Percentiles rank a stretch among this genome's conserved stretches.
phyloP scores from a whole-genome alignment of 805 yeast species.

The Metschnikowia borealis region DNA sequence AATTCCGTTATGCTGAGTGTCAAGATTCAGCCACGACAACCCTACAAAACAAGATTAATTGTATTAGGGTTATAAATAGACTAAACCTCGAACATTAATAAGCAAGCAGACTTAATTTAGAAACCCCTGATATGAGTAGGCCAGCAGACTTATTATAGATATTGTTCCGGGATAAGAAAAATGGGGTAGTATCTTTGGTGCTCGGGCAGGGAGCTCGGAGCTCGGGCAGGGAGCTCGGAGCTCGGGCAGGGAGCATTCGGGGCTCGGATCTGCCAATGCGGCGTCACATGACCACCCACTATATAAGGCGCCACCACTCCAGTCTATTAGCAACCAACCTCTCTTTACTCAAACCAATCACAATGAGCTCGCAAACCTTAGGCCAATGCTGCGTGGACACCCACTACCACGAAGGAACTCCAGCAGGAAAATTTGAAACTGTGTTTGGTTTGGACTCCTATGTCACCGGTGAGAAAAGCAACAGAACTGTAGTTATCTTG shows the following conservation, averaged over 20 bases:
- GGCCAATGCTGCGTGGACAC: conserved; percentile 44
- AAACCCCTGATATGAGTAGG: no score
- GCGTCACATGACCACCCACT: neutral
- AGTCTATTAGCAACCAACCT: neutral
- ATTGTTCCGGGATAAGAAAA: no score
- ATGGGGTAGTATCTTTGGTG: neutral
- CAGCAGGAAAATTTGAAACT: conserved; percentile 41
- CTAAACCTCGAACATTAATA: no score
- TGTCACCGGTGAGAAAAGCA: conserved; percentile 26
- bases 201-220: neutral
- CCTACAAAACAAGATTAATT: neutral
- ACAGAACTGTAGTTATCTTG: conserved; percentile 53
- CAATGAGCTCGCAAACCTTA: conserved; percentile 51
- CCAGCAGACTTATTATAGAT: no score
- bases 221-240: neutral
- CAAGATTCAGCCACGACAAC: no score
- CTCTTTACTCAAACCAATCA: neutral
- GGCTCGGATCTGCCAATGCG: neutral
- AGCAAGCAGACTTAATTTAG: no score
- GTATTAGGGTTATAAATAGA: no score
- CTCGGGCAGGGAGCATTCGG: neutral
- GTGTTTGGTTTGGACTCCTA: conserved; percentile 41
- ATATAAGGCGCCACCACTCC: neutral
- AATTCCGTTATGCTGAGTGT: no score
- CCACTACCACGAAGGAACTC: conserved; percentile 47